These are phyloP conservation scores for Phytophthora kernoviae DNA, from an alignment of 352 stramenopile species.

Conservation along the genomic window DNA sequence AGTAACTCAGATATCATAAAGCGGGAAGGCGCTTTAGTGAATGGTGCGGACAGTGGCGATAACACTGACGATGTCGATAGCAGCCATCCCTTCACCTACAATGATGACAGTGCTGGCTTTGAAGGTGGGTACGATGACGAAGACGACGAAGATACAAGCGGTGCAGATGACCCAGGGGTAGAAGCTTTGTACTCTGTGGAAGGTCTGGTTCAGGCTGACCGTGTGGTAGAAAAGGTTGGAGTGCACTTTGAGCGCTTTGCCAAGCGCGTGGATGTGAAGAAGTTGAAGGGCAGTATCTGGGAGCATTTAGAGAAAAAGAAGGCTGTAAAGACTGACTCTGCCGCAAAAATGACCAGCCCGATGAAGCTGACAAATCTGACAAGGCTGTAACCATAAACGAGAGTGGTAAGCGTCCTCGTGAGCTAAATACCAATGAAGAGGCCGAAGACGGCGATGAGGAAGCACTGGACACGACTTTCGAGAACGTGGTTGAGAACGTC, in stretches of 20 bases:
- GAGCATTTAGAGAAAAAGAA: slow-evolving; percentile 64
- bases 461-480: slow-evolving; percentile 77
- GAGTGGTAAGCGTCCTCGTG: slow-evolving; percentile 36
- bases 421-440: slow-evolving; percentile 27
- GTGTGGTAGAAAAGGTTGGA: slow-evolving; percentile 95
- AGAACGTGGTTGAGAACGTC: slow-evolving; percentile 91
- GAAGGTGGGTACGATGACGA: slow-evolving; percentile 50
- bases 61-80: slow-evolving; percentile 21
- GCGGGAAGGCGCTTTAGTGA: slow-evolving; percentile 13
- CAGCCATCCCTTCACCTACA: slow-evolving; percentile 37
- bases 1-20: slow-evolving; percentile 10
- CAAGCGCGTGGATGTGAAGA: slow-evolving; percentile 97
- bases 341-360: not conserved
- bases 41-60: slow-evolving; percentile 21
- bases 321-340: not conserved
- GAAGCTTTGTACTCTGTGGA: slow-evolving; percentile 51
- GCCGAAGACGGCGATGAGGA: slow-evolving; percentile 18
- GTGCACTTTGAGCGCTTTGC: slow-evolving; percentile 93
- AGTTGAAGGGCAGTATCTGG: slow-evolving; percentile 97
- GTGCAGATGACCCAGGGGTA: slow-evolving; percentile 30
- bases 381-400: slow-evolving; percentile 23
- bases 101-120: slow-evolving; percentile 47
- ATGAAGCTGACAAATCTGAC: slow-evolving; percentile 6
- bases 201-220: slow-evolving; percentile 83
- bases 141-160: slow-evolving; percentile 44